Base-by-base conservation (phyloP, 1,284 basidiomycete species). In the Golubevia pallescens region DNA sequence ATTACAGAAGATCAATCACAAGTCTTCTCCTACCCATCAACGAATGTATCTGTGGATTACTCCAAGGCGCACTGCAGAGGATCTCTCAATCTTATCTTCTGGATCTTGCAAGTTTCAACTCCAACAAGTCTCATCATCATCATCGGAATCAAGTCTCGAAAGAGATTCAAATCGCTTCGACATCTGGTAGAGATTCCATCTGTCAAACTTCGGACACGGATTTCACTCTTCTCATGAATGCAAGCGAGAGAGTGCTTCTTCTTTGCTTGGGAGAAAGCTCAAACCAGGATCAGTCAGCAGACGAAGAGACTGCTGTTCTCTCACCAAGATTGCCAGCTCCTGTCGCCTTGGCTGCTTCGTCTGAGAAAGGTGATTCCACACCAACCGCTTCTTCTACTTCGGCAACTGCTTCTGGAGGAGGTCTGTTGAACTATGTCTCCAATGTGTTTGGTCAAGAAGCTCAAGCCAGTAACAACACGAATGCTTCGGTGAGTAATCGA, bases 1-100 rank as follows among this genome's bases (percentile, higher is more conserved):
- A 93, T 73, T 93, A 93, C 77, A 92, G 93, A 67, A 90, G 90
- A 55, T 87, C 89, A 21, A 87, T 93, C 5, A 89, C 90, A 54
- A 86, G 88, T 14, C 88, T 92, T 52, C 88, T 97, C n/a, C 88
- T 90, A 14, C 91, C 93, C 0, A 87, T 99, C 21, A 92, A 90
- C 69, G 93, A 94, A 69, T 92, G 92, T 73, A 85, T 97, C 60
- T 93, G 93, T 80, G 88, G 89, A 48, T 92, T 95, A 69, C 86
- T 96, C n/a, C 88, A 89, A 14, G 80, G 86, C 8, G 88, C 89
- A 7, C 82, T 94, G 19, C 84, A 86, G 10, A 91, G 93, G 63
- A 86, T 93, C 24, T 55, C 69, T 14, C 32, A 6, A 0, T 68
- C 78, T 5, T 86, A 78, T 59, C 62, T 63, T 34, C 63, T 77